Conservation (phyloP, 768 basidiomycete species). For the Scleroderma bovista region DNA sequence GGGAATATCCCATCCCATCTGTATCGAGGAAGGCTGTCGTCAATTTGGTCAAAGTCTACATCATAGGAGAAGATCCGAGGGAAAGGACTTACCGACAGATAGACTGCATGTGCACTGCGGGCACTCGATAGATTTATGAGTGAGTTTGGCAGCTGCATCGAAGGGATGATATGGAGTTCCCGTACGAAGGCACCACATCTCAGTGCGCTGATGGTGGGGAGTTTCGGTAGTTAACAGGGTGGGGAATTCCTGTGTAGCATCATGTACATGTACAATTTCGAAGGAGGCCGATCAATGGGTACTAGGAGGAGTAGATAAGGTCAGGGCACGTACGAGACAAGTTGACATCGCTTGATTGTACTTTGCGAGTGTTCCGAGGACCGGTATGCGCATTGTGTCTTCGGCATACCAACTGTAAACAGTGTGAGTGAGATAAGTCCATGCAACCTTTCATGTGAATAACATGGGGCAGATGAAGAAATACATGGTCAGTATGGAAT, state of each 20-base stretch:
- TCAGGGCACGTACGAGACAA: neutral
- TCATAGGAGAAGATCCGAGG: neutral
- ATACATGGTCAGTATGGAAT: neutral
- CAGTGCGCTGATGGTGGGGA: neutral
- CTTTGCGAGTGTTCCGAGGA: neutral
- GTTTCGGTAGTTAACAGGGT: neutral
- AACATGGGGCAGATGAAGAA: neutral
- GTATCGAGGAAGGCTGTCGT: slow-evolving; percentile 30
- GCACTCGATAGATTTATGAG: slow-evolving; percentile 21
- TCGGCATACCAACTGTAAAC: neutral
- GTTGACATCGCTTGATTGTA: neutral
- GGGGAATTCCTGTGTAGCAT: neutral
- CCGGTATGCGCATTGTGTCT: neutral
- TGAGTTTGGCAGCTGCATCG: slow-evolving; percentile 15
- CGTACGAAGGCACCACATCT: slow-evolving; percentile 5
- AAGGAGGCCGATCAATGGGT: neutral
- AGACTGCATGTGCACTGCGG: slow-evolving; percentile 19
- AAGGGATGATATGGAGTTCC: slow-evolving; percentile 23
- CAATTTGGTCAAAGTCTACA: neutral
- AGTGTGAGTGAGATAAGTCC: neutral
- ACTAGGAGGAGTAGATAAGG: neutral
- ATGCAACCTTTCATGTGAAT: neutral
- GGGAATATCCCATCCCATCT: slow-evolving; percentile 42
- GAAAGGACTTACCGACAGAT: slow-evolving; percentile 18
- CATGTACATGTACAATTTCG: neutral